Base-by-base conservation (phyloP, 352 stramenopile species). In the Globisporangium orthogonon region DNA sequence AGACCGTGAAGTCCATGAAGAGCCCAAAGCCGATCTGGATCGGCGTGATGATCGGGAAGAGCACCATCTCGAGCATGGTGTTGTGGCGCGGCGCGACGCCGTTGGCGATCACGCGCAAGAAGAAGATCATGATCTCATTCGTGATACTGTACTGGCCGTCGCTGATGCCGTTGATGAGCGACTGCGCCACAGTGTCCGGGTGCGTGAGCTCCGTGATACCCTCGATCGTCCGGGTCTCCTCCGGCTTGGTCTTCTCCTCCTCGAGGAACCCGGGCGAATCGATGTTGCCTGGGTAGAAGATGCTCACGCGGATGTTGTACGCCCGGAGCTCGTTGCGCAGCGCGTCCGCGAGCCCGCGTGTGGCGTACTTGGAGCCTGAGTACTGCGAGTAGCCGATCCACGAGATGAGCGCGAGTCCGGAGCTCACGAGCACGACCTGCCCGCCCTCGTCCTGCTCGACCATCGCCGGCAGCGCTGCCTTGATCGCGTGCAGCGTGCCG, bases 361-460 rank as follows among this genome's bases (percentile, higher is more conserved):
- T 70, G 0, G 86, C 86, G 58, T 89, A 95, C 73, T 95, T 95
- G 58, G 80, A 77, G 48, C 70, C 73, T 29, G 78, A 74, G 67
- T 95, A 95, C 55, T 88, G 71, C 29, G 76, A 70, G 69, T 90
- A 93, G 47, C 86, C 86, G 69, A 92, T 83, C 74, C 85, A 94
- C 52, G 78, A 87, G 48, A 86, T 74, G 33, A 95, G 70, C 15
- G 70, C 76, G 29, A 82, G 71, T 2, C 70, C 86, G 4, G 82
- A 91, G 59, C 69, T 83, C 57, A 94, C 73, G 46, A 93, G 67
- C 52, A 93, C 71, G 60, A 94, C 69, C 3, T 86, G 74, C 3
- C 83, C 80, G 47, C 69, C 68, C 57, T 90, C 70, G 56, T 69
- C 62, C 41, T 74, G 69, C 46, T 74, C 52, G 39, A 92, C 67